Percentiles rank a stretch among this genome's conserved stretches.
These are phyloP conservation scores for Ogataea pignaliae DNA, from an alignment of 805 yeast genomes.

Conservation along the genomic window DNA sequence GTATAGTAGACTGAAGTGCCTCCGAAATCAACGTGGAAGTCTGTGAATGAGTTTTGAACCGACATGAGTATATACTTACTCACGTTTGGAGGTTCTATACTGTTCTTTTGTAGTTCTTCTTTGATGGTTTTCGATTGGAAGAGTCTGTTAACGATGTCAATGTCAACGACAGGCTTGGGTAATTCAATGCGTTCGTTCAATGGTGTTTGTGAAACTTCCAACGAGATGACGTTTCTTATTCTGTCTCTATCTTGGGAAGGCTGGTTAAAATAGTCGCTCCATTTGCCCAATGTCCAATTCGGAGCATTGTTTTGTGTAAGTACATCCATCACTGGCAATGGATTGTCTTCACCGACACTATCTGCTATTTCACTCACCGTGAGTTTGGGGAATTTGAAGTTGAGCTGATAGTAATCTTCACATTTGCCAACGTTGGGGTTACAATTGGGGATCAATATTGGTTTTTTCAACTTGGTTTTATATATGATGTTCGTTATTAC, in stretches of 20 bases:
- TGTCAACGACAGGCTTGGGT: constrained; percentile 59
- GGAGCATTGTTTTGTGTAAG: constrained; percentile 67
- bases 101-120: constrained; percentile 11
- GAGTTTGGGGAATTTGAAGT: constrained; percentile 44
- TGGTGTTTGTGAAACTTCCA: constrained; percentile 64
- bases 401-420: constrained; percentile 8
- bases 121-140: constrained; percentile 39
- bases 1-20: constrained; percentile 92
- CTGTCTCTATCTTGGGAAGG: constrained; percentile 48
- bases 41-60: constrained; percentile 75
- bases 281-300: constrained; percentile 64
- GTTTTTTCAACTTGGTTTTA: constrained; percentile 26
- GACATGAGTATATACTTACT: constrained; percentile 84
- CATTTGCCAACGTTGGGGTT: constrained; percentile 11
- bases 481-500: constrained; percentile 19
- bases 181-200: constrained; percentile 48
- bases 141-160: constrained; percentile 66
- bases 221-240: constrained; percentile 73
- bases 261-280: constrained; percentile 67
- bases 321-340: constrained; percentile 86
- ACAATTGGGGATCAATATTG: constrained; percentile 30
- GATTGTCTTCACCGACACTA: constrained; percentile 55
- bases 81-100: constrained; percentile 46
- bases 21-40: constrained; percentile 88
- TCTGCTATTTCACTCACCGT: constrained; percentile 54